Percentiles rank a stretch among this genome's conserved stretches.
These are phyloP conservation scores for Papiliotrema flavescens DNA, from an alignment of 1,284 basidiomycete genomes.

Conservation along the genomic window DNA sequence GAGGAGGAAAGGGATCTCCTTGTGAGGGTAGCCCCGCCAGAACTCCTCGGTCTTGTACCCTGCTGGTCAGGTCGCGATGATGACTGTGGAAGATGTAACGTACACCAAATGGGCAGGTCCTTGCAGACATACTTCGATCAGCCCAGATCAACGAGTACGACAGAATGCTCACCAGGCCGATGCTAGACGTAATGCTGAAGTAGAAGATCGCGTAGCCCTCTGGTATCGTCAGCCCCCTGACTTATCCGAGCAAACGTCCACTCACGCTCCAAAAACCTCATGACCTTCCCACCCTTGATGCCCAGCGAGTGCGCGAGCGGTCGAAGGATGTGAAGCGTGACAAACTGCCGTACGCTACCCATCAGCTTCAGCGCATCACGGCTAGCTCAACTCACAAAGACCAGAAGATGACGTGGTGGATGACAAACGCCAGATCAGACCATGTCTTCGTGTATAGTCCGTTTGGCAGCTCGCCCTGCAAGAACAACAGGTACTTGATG, in stretches of 20 bases:
- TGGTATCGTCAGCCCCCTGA: slow-evolving; percentile 2
- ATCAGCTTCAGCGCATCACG: neutral
- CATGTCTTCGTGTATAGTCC: slow-evolving; percentile 70
- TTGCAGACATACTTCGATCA: slow-evolving; percentile 72
- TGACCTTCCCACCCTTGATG: slow-evolving; percentile 63
- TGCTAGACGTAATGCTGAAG: slow-evolving; percentile 64
- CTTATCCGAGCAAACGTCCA: neutral
- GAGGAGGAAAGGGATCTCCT: slow-evolving; percentile 78
- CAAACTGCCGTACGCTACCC: slow-evolving; percentile 64
- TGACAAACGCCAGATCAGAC: slow-evolving; percentile 75
- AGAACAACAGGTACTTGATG: slow-evolving; percentile 68
- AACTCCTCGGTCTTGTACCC: slow-evolving; percentile 75
- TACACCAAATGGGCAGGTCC: slow-evolving; percentile 77
- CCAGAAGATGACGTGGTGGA: slow-evolving; percentile 86
- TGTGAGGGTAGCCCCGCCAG: slow-evolving; percentile 84
- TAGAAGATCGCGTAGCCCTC: slow-evolving; percentile 81
- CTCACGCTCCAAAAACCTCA: slow-evolving; percentile 75
- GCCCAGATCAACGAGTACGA: neutral
- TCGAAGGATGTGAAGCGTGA: slow-evolving; percentile 66
- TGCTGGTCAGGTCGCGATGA: slow-evolving; percentile 5
- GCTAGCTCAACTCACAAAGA: slow-evolving; percentile 57
- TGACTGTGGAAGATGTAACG: slow-evolving; percentile 7
- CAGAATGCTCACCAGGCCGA: slow-evolving; percentile 67
- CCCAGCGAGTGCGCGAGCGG: slow-evolving; percentile 70
- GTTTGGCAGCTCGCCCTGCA: slow-evolving; percentile 64